A percentile compares a stretch with the other conserved stretches of the same genome.
phyloP scores from a whole-genome alignment of 2,329 filamentous ascomycete species.

The Dactylellina sp. region DNA sequence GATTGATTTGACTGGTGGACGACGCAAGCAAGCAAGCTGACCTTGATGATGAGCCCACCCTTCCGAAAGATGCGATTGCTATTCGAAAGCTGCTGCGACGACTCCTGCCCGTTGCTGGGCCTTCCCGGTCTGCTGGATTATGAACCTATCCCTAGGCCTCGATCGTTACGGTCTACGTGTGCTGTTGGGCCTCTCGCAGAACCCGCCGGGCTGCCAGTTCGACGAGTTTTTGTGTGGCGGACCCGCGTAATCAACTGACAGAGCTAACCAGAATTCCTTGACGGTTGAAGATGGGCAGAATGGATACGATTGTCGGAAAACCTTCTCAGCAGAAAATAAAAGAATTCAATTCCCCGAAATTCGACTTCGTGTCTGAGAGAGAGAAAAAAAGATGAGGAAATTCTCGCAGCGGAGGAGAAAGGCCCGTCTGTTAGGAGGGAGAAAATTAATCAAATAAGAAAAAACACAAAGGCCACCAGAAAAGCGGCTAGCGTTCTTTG shows the following conservation, averaged over 20 bases:
- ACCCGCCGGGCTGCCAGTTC: not conserved
- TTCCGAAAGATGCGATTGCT: no score
- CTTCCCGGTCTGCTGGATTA: not conserved
- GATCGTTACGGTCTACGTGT: conserved; percentile 34
- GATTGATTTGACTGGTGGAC: conserved; percentile 12
- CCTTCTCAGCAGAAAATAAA: conserved; percentile 16
- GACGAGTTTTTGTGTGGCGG: conserved; percentile 41
- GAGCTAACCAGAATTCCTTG: not conserved
- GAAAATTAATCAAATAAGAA: conserved; percentile 13
- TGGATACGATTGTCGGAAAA: conserved; percentile 26
- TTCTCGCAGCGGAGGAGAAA: conserved; percentile 33
- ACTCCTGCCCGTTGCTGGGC: no score
- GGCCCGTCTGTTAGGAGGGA: not conserved
- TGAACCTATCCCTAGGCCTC: not conserved
- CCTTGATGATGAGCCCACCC: no score
- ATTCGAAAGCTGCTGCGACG: no score
- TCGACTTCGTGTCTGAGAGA: not conserved
- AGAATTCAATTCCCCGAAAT: conserved; percentile 6
- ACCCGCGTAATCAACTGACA: conserved; percentile 44
- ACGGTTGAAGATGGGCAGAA: conserved; percentile 17
- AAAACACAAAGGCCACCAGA: conserved; percentile 23
- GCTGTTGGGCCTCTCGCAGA: conserved; percentile 13
- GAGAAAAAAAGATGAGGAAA: conserved; percentile 22
- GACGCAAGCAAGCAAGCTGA: not conserved
- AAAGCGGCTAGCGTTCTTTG: conserved; percentile 51